Evolutionary conservation across 2,329 filamentous ascomycete species (phyloP).

Genomic region (Herpotrichia juniperi): DNA sequence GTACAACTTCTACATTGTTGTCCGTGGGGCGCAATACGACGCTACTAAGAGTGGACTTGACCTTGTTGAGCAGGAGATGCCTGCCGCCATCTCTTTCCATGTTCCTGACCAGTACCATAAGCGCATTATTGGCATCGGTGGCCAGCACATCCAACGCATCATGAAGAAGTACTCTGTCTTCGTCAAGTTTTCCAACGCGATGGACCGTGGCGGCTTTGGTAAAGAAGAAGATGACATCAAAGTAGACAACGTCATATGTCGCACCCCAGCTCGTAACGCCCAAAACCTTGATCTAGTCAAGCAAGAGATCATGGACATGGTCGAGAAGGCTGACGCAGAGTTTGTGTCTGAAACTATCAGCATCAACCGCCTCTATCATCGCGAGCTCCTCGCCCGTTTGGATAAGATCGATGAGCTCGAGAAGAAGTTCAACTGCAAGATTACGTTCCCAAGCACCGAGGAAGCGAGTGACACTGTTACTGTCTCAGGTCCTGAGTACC

Average conservation of each 20-base stretch:
- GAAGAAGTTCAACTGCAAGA: conserved; percentile 99
- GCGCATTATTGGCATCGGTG: conserved; percentile 97
- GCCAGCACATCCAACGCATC: conserved; percentile 97
- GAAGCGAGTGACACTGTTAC: conserved; percentile 95
- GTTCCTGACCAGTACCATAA: conserved; percentile 99
- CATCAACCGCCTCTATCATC: conserved; percentile 93
- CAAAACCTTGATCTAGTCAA: conserved; percentile 97
- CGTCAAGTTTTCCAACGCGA: conserved; percentile 98
- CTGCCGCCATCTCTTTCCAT: conserved; percentile 97
- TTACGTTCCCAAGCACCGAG: conserved; percentile 96
- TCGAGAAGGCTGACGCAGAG: conserved; percentile 95
- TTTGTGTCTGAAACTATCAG: conserved; percentile 93
- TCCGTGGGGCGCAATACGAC: conserved; percentile 89
- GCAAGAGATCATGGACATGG: conserved; percentile 99
- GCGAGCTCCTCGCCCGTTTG: conserved; percentile 87
- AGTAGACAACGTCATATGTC: conserved; percentile 98
- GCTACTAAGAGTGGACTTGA: conserved; percentile 91
- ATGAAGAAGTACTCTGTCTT: conserved; percentile 99
- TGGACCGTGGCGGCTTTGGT: conserved; percentile 92
- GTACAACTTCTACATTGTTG: conserved; percentile 99
- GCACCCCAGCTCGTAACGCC: conserved; percentile 94
- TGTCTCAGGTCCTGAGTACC: conserved; percentile 95
- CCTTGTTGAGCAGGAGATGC: conserved; percentile 98
- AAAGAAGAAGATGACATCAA: conserved; percentile 98
- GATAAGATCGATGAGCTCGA: conserved; percentile 91